phyloP scores from a whole-genome alignment of 129 eudicot species.

The Chrysanthemum lavandulifolium region DNA sequence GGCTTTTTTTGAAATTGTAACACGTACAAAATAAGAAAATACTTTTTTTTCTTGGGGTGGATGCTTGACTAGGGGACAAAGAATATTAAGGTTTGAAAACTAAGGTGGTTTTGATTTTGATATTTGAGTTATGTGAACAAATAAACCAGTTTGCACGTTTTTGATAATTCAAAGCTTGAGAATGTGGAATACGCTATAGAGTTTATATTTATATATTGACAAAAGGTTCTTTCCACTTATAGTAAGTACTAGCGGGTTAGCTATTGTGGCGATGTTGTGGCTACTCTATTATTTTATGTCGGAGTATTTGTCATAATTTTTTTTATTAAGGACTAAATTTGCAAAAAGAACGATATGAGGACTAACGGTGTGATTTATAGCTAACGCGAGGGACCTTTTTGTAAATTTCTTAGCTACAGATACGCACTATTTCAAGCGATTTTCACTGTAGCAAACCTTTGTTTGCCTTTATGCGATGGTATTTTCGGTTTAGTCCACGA shows the following conservation, averaged over 20 bases:
- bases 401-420: too few species aligned
- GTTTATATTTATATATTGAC: neutral
- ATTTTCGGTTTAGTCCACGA: too few species aligned
- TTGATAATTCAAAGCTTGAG: constrained; percentile 47
- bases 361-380: too few species aligned
- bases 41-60: neutral
- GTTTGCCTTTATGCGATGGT: too few species aligned
- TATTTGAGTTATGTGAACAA: constrained; percentile 26
- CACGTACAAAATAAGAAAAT: constrained; percentile 7
- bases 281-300: too few species aligned
- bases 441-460: too few species aligned
- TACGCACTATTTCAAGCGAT: too few species aligned
- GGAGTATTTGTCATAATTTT: too few species aligned
- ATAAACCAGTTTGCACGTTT: constrained; percentile 19
- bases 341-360: too few species aligned
- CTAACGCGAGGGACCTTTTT: too few species aligned
- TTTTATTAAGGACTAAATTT: too few species aligned
- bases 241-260: neutral
- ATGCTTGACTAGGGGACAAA: constrained; percentile 30
- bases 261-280: too few species aligned
- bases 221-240: neutral
- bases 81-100: constrained; percentile 21
- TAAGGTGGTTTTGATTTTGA: constrained; percentile 22
- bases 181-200: constrained; percentile 30
- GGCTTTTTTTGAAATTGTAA: neutral